A percentile compares a stretch with the other conserved stretches of the same genome.
Conservation (phyloP, 2,329 filamentous ascomycete species). For the Ophiostoma fasciatum region DNA sequence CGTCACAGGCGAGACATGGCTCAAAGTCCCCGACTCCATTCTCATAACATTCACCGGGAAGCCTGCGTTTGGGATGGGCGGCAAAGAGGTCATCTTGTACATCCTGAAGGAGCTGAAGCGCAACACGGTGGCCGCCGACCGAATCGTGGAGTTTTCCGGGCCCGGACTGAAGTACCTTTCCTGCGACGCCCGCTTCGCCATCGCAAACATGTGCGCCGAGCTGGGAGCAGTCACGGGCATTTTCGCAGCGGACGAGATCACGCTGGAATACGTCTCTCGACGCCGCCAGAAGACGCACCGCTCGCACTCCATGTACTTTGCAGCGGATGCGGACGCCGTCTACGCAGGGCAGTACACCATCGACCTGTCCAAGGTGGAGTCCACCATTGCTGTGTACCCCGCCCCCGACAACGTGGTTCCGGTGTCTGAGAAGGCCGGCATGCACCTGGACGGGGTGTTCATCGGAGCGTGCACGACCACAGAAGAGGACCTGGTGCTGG, state of each 20-base stretch:
- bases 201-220: slow-evolving; percentile 22
- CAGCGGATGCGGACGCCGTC: slow-evolving; percentile 20
- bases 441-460: slow-evolving; percentile 26
- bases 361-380: slow-evolving; percentile 22
- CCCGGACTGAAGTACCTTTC: slow-evolving; percentile 19
- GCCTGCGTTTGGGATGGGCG: slow-evolving; percentile 19
- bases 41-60: slow-evolving; percentile 19
- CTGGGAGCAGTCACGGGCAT: slow-evolving; percentile 29
- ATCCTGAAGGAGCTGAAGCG: slow-evolving; percentile 22
- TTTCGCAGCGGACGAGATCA: slow-evolving; percentile 25
- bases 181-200: slow-evolving; percentile 24
- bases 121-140: slow-evolving; percentile 24
- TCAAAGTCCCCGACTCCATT: slow-evolving; percentile 23
- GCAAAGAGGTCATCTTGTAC: slow-evolving; percentile 25
- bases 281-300: slow-evolving; percentile 21
- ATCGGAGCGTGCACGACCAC: slow-evolving; percentile 32
- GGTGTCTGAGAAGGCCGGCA: slow-evolving; percentile 18
- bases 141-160: slow-evolving; percentile 24
- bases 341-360: slow-evolving; percentile 24
- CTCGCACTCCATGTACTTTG: slow-evolving; percentile 21
- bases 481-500: slow-evolving; percentile 29
- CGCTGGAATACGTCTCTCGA: slow-evolving; percentile 19
- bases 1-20: slow-evolving; percentile 24
- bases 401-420: slow-evolving; percentile 28
- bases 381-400: slow-evolving; percentile 26